Conservation (phyloP, 225 moss, liverwort and hornwort genomes). For the Physcomitrium patens region DNA sequence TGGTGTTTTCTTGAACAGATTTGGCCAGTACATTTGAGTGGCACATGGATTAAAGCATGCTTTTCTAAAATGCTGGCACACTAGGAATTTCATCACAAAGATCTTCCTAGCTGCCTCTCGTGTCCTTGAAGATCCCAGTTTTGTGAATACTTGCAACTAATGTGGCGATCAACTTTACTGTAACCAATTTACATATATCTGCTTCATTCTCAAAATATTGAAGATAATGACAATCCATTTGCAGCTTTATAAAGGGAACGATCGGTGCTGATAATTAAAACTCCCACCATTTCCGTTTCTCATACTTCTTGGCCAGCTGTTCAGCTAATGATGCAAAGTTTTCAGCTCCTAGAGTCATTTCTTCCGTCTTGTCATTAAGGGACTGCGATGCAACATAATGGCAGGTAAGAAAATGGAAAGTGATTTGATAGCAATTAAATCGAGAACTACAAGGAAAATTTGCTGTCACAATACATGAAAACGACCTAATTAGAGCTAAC, state of each 20-base stretch:
- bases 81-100: too few relatives aligned
- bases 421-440: neutral
- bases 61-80: too few relatives aligned
- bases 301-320: constrained; percentile 86
- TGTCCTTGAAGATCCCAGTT: too few relatives aligned
- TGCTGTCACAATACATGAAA: neutral
- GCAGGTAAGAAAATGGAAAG: neutral
- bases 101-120: too few relatives aligned
- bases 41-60: too few relatives aligned
- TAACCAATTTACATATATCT: constrained; percentile 44
- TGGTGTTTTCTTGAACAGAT: too few relatives aligned
- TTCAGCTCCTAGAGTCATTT: constrained; percentile 86
- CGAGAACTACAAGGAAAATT: neutral
- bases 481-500: neutral
- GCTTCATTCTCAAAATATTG: constrained; percentile 17
- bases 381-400: constrained; percentile 54
- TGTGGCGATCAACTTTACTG: constrained; percentile 25
- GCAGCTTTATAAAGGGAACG: constrained; percentile 25
- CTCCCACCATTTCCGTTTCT: constrained; percentile 92
- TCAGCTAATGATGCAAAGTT: constrained; percentile 93
- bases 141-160: constrained; percentile 20
- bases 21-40: too few relatives aligned
- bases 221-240: constrained; percentile 20
- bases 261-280: constrained; percentile 38
- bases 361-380: constrained; percentile 77